phyloP scores from a whole-genome alignment of 345 rosid genomes.

The Pugionium dolabratum region DNA sequence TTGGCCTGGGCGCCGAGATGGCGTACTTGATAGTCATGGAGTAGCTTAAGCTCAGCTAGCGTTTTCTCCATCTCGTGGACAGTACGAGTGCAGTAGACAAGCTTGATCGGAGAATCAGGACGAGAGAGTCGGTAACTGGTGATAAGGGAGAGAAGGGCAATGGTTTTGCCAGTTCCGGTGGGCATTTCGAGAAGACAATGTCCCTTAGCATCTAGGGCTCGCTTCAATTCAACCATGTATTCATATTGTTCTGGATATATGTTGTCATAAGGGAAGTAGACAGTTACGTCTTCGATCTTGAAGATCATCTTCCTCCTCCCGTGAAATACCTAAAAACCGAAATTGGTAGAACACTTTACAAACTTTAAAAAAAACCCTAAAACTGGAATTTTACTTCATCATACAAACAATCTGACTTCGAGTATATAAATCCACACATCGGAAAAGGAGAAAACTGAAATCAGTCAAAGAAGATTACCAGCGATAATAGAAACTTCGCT shows the following conservation, averaged over 20 bases:
- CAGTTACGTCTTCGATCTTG: conserved; percentile 80
- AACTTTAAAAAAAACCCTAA: conserved; percentile 14
- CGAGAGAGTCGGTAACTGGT: conserved; percentile 78
- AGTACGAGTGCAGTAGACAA: conserved; percentile 93
- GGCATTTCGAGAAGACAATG: conserved; percentile 99
- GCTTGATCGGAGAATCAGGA: conserved; percentile 70
- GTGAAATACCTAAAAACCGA: conserved; percentile 11
- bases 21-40: conserved; percentile 71
- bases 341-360: background rate
- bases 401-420: conserved; percentile 21
- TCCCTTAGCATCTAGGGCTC: conserved; percentile 91
- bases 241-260: conserved; percentile 94
- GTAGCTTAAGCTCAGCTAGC: conserved; percentile 71
- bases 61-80: conserved; percentile 99
- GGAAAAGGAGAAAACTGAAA: background rate
- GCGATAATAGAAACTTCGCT: background rate
- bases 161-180: conserved; percentile 96
- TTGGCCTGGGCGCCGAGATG: conserved; percentile 71
- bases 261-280: conserved; percentile 90
- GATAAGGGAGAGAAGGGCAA: conserved; percentile 89
- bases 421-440: background rate
- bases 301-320: conserved; percentile 63
- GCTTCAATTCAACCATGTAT: conserved; percentile 93
- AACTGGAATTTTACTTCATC: conserved; percentile 20
- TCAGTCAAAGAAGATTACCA: background rate